Conservation (phyloP, 768 basidiomycete species). For the Podaxis sp. region DNA sequence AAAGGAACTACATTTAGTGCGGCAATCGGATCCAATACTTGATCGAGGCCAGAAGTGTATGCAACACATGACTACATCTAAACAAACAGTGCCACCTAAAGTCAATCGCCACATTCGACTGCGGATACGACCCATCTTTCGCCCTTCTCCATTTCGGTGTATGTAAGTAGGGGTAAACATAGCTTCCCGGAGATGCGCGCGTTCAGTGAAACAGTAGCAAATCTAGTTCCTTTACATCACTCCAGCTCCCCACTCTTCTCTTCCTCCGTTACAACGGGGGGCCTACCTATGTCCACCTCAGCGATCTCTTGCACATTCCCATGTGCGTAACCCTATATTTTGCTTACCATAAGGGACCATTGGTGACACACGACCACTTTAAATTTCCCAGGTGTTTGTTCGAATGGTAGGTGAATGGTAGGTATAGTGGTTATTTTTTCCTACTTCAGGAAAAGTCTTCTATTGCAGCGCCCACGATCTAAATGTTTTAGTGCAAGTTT, state of each 20-base stretch:
- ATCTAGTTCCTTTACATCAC: neutral
- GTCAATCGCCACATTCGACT: neutral
- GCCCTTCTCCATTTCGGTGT: neutral
- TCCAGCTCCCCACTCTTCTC: neutral
- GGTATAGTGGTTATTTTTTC: no score
- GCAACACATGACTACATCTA: neutral
- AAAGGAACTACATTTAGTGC: neutral
- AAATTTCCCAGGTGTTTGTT: neutral
- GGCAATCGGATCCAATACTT: neutral
- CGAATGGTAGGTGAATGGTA: neutral
- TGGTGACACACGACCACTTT: neutral
- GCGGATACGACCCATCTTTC: slow-evolving; percentile 1
- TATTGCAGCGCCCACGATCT: no score
- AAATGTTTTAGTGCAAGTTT: no score
- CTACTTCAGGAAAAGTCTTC: no score
- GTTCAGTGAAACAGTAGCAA: neutral
- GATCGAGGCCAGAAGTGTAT: neutral
- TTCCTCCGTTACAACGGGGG: neutral
- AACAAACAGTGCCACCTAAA: neutral
- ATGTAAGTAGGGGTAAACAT: neutral
- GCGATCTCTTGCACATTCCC: neutral
- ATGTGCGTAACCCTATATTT: neutral
- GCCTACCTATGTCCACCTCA: neutral
- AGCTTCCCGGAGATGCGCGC: slow-evolving; percentile 3
- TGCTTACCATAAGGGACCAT: neutral